Evolutionary conservation across 371 early-diverging fungal species (phyloP), one percentile per base, ranked within the genome.

Genomic region (Mucor piriformis): DNA sequence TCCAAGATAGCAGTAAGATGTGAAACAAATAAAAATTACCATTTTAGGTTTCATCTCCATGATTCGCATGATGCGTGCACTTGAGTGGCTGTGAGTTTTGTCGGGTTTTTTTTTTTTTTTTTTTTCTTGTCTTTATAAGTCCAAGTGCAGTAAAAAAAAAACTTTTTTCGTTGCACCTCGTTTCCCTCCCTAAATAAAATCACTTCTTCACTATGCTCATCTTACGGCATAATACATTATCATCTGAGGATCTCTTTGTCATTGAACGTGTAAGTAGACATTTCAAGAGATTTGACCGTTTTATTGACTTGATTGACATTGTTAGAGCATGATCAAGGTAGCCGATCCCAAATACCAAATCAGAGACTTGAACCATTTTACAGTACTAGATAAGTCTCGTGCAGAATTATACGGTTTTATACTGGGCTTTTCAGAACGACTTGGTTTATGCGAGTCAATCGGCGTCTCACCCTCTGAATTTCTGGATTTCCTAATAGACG

Each of bases 401-500:
- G 82, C 83, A n/a, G 88, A 88, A 59, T 76, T 90, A 23, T 89
- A 88, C 65, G 92, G 92, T 2, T 65, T 63, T 43, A 77, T 90
- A 20, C 70, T 88, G 57, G 88, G 88, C 53, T 82, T 88, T 68
- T 86, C 89, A 54, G 78, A 81, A 49, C 73, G 82, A 29, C 64
- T 86, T 18, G 87, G 82, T 21, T 67, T 91, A 16, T 75, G 83
- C 53, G 66, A 79, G 11, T 73, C 81, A 16, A 72, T 91, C 18
- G 80, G 79, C 33, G 77, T 88, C 46, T 70, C 78, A n/a, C 71
- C 83, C 10, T 84, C 81, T 32, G 83, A 84, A 55, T 71, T 95
- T 58, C 83, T 94, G 12, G 91, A 92, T 57, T 94, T 93, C 60
- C 73, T 90, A 29, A 73, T 92, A 20, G 92, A 90, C 61, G 87